Conservation (phyloP, 1,139 yeast genomes). For the Kodamaea suecica region DNA sequence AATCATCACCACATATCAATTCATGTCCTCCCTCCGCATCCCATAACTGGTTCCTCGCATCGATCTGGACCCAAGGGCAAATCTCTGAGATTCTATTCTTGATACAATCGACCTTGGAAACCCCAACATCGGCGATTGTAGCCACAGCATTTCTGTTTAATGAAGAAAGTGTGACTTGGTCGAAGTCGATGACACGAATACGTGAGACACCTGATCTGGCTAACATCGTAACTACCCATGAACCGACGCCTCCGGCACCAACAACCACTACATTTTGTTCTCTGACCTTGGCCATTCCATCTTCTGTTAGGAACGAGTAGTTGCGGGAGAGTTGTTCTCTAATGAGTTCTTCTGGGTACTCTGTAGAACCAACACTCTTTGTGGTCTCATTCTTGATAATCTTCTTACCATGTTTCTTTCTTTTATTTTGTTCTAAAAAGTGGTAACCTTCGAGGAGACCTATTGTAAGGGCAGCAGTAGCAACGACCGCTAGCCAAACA, state of each 20-base stretch:
- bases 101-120: constrained; percentile 79
- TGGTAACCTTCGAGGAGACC: constrained; percentile 42
- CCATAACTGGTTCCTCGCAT: constrained; percentile 77
- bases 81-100: constrained; percentile 59
- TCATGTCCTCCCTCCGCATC: constrained; percentile 59
- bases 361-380: constrained; percentile 8
- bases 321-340: constrained; percentile 91
- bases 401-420: constrained; percentile 7
- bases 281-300: constrained; percentile 76
- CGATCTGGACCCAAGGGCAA: constrained; percentile 90
- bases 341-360: constrained; percentile 69
- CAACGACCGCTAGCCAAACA: constrained; percentile 27
- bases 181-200: constrained; percentile 83
- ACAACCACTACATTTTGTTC: constrained; percentile 77
- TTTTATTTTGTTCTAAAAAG: constrained; percentile 15
- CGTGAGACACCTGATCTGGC: constrained; percentile 85
- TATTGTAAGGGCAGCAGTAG: constrained; percentile 41
- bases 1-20: constrained; percentile 52
- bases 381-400: too few species aligned
- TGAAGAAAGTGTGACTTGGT: constrained; percentile 89
- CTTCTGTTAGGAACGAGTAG: constrained; percentile 84
- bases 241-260: constrained; percentile 99
- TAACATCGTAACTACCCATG: constrained; percentile 92
- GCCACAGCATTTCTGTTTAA: constrained; percentile 95
- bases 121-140: constrained; percentile 81